These are phyloP conservation scores for Umbelopsis sp. DNA, from an alignment of 371 early-diverging fungal species.

Conservation along the genomic window DNA sequence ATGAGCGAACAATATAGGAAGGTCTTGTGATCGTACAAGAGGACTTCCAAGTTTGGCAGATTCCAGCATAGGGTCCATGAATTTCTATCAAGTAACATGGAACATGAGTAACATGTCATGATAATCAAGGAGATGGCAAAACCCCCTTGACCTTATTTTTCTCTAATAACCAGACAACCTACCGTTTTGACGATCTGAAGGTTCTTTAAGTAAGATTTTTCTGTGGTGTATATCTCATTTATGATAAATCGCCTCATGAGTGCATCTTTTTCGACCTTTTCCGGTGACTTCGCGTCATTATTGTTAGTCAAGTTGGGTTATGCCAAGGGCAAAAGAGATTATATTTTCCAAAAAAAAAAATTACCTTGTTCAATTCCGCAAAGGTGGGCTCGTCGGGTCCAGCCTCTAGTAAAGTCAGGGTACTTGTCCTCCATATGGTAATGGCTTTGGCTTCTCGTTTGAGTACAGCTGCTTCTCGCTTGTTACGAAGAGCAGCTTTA, in stretches of 20 bases:
- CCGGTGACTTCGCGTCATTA: conserved; percentile 25
- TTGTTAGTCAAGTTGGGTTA: too few relatives aligned
- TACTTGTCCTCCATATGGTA: conserved; percentile 32
- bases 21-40: conserved; percentile 24
- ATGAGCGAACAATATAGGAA: conserved; percentile 30
- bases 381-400: conserved; percentile 24
- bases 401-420: neutral
- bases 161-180: conserved; percentile 15
- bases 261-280: conserved; percentile 29
- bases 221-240: conserved; percentile 46
- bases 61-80: conserved; percentile 31
- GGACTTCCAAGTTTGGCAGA: conserved; percentile 31
- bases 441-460: conserved; percentile 42
- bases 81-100: conserved; percentile 26
- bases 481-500: conserved; percentile 11
- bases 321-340: too few relatives aligned
- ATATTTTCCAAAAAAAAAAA: too few relatives aligned
- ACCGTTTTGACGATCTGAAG: conserved; percentile 39
- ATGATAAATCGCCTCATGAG: conserved; percentile 42
- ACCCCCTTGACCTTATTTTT: neutral
- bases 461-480: conserved; percentile 7
- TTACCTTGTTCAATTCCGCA: neutral
- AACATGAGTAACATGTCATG: neutral
- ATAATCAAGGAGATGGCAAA: too few relatives aligned
- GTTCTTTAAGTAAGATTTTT: conserved; percentile 38